Evolutionary conservation across 2,329 filamentous ascomycete genomes (phyloP).

Genomic region (Colletotrichum sp.): DNA sequence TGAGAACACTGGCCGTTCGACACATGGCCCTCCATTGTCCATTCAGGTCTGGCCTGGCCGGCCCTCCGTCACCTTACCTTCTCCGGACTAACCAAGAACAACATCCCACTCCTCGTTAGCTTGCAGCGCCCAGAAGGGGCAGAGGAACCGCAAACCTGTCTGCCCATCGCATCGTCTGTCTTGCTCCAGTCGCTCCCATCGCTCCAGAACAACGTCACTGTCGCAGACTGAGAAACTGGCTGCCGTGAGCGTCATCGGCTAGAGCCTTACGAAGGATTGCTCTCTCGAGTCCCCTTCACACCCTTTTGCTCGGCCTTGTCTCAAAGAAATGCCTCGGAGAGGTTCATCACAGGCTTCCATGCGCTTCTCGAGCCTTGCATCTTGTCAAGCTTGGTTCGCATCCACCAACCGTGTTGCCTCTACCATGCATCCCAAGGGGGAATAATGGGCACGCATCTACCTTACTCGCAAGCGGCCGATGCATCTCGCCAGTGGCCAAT

Average conservation of each 20-base stretch:
- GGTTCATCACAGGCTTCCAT: not conserved
- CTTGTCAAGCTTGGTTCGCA: not conserved
- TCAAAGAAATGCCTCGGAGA: conserved; percentile 6
- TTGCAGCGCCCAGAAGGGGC: conserved; percentile 11
- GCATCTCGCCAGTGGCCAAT: not conserved
- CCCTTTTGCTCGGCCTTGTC: conserved; percentile 4
- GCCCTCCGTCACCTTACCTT: not conserved
- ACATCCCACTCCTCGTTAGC: not conserved
- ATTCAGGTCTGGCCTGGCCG: not conserved
- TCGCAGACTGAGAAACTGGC: not conserved
- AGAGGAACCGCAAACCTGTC: not conserved
- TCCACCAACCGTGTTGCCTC: not conserved
- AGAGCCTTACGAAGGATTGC: not conserved
- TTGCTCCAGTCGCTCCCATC: not conserved
- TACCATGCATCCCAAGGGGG: not conserved
- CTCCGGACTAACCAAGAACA: not conserved
- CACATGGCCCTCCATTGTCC: not conserved
- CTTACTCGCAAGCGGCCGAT: conserved; percentile 4
- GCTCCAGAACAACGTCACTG: conserved; percentile 10
- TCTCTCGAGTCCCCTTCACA: not conserved
- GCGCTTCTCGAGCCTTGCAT: not conserved
- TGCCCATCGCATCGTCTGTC: not conserved
- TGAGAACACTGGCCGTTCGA: not conserved
- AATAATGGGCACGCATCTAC: not conserved
- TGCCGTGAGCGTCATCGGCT: not conserved